Base-by-base conservation (phyloP, 163 green algal genomes). In the Chlamydomonas reinhardtii region DNA sequence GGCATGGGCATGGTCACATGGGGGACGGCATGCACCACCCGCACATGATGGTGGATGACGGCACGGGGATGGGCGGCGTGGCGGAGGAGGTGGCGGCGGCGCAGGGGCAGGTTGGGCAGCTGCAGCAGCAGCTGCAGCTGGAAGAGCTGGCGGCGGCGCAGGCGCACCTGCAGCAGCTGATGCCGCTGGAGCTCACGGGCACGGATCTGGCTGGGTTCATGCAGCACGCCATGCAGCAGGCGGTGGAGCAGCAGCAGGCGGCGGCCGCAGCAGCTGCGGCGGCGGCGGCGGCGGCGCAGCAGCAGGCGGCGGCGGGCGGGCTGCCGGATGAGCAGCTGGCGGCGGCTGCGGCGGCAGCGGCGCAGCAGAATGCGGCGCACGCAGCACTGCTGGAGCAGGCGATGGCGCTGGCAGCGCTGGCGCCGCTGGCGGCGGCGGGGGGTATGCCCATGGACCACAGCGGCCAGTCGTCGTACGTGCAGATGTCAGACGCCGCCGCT, bases 211-310 rank as follows among this genome's bases (percentile, higher is more conserved):
- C 80, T 0, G 70, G 70, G 24, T 71, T 86, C 35, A 79, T 86
- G 80, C 80, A 86, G 80, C 80, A 86, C 56, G 80, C 80, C 35
- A 79, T 86, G 80, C 80, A 86, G 80, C 80, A 86, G 70, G 80
- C 80, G 56, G 66, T 85, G 65, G 78, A 85, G 66, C 64, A 71
- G 64, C 64, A 71, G 11, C 3, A 8, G 27, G 27, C 25, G 19
- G 20, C 59, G 3, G 66, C 64, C 35, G 64, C 64, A 70, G 4
- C 3, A 8, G 29, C 27, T 3, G 24, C 61, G 4, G 62, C 27
- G 14, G 79, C 77, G 11, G 48, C 48, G 6, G 32, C 77, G 68
- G 79, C 79, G 52, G 68, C 68, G 68, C 68, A 78, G 52, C 68
- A 85, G 65, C 52, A 35, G 48, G 48, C 61, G 19, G 76, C 65